Conservation (phyloP, 2,329 filamentous ascomycete genomes). For the Bimuria novae-zelandiae region DNA sequence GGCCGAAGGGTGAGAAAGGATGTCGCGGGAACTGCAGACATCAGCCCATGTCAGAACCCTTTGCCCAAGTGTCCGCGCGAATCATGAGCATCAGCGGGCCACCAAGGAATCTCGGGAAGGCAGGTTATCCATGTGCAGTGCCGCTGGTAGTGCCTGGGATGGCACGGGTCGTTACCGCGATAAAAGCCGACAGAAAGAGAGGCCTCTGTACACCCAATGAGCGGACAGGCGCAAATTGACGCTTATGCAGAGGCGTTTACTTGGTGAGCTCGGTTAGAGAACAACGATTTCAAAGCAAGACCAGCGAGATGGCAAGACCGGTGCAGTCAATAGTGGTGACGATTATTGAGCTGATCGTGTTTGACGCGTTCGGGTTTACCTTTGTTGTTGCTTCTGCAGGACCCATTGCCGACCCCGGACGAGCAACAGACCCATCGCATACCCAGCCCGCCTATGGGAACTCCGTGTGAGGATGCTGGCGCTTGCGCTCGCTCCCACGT, state of each 20-base stretch:
- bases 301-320: conserved; percentile 26
- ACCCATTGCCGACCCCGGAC: conserved; percentile 21
- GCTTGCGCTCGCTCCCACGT: conserved; percentile 28
- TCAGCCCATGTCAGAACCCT: conserved; percentile 44
- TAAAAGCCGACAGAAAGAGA: conserved; percentile 39
- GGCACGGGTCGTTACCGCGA: conserved; percentile 35
- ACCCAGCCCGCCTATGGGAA: conserved; percentile 21
- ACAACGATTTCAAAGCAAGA: conserved; percentile 40
- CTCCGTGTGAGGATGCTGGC: conserved; percentile 21
- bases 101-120: conserved; percentile 39
- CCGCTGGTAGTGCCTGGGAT: conserved; percentile 32
- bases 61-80: conserved; percentile 36
- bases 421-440: conserved; percentile 10
- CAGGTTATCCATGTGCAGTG: conserved; percentile 33
- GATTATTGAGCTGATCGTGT: conserved; percentile 14
- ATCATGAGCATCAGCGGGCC: conserved; percentile 28
- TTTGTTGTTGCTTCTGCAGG: conserved; percentile 12
- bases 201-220: conserved; percentile 32
- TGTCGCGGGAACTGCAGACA: conserved; percentile 32
- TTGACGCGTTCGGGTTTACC: conserved; percentile 23
- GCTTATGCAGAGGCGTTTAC: conserved; percentile 47
- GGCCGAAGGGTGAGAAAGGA: conserved; percentile 20
- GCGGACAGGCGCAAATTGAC: conserved; percentile 22
- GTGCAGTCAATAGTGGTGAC: conserved; percentile 22
- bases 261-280: conserved; percentile 38